Evolutionary conservation across 2,329 filamentous ascomycete species (phyloP).

Genomic region (Dactylellina haptotyla): DNA sequence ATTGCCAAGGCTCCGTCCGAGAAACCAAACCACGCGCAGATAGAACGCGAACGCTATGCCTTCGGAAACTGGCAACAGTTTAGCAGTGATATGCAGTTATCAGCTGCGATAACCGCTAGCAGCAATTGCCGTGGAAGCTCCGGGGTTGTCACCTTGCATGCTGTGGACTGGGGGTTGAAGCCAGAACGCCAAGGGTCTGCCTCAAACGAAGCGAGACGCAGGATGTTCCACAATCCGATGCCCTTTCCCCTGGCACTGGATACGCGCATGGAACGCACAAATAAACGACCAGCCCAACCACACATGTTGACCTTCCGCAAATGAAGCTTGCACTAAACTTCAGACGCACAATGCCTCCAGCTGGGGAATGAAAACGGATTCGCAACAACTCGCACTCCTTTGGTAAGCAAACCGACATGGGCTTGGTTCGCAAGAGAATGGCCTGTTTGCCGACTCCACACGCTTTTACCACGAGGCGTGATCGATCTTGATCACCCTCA

Average conservation of each 20-base stretch:
- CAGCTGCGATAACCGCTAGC: no score
- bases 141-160: no score
- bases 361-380: slow-evolving; percentile 35
- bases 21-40: no score
- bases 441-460: slow-evolving; percentile 12
- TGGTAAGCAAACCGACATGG: slow-evolving; percentile 36
- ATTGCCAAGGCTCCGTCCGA: no score
- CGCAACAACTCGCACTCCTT: slow-evolving; percentile 37
- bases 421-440: slow-evolving; percentile 7
- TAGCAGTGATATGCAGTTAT: no score
- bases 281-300: slow-evolving; percentile 36
- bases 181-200: slow-evolving; percentile 29
- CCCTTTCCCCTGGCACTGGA: slow-evolving; percentile 17
- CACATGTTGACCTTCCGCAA: slow-evolving; percentile 31
- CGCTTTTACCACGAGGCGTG: slow-evolving; percentile 15
- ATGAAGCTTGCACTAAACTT: slow-evolving; percentile 34
- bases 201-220: slow-evolving; percentile 45
- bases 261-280: slow-evolving; percentile 17
- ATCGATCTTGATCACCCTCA: slow-evolving; percentile 49
- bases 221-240: slow-evolving; percentile 43
- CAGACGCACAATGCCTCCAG: slow-evolving; percentile 37
- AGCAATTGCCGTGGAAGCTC: no score
- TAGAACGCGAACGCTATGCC: no score
- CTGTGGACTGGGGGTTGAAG: no score
- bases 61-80: no score